Base-by-base conservation (phyloP, 2,329 filamentous ascomycete genomes). In the Pseudocercospora pini-densiflorae region DNA sequence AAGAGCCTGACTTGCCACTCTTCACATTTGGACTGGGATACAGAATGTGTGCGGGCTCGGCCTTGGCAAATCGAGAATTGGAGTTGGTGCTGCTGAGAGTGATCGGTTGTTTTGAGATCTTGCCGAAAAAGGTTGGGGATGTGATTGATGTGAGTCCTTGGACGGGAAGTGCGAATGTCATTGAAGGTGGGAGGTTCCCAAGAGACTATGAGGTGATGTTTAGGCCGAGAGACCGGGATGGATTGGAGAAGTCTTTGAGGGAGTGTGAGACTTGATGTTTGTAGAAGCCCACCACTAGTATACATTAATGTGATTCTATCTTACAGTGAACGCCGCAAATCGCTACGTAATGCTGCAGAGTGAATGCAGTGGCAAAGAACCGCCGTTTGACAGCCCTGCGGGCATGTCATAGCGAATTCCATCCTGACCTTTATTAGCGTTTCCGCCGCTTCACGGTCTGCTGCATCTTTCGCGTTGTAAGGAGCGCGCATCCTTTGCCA, bases 1-100 rank as follows among this genome's bases (percentile, higher is more conserved):
- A 87, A 27, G 27, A 6, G 6, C 27, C 27, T 6, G 31, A 33
- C 31, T 33, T 33, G 31, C 31, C 7, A 0, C 77, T 90, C 14
- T 90, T 90, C 75, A 89, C 87, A 0, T 90, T 89, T 65, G 88
- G 88, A 0, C 80, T 90, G 9, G 88, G 88, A 1, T 90, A 89
- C 69, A 84, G 88, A 43, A 90, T 90, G 88, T 90, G 88, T 67
- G 87, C 88, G 0, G 88, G 88, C 53, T 87, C 84, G 1, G 73
- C 88, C 49, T 81, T 90, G 2, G 87, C 88, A 10, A 90, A 90
- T 72, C 81, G 88, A 1, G 88, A 90, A 73, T 79, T 90, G 19
- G 90, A 90, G 66, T 80, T 90, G 7, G 81, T 89, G 14, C 89
- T 88, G 72, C 82, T 90, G 77, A 82, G 88, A 27, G 84, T 87